Evolutionary conservation across 1,284 basidiomycete genomes (phyloP).

Genomic region (Pseudozyma sp.): DNA sequence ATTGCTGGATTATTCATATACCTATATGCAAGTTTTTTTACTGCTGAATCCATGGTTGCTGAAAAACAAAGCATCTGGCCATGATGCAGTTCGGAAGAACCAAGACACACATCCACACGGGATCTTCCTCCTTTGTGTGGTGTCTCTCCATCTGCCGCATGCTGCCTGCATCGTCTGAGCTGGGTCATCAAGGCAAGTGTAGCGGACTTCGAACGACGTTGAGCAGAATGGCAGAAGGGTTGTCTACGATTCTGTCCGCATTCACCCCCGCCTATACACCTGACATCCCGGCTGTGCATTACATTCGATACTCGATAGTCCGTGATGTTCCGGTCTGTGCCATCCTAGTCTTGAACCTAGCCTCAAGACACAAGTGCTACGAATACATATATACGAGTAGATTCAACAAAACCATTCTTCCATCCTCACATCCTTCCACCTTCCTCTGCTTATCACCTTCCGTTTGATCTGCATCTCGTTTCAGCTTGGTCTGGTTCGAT

Average conservation of each 20-base stretch:
- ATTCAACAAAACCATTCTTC: constrained; percentile 3
- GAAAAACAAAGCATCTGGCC: not conserved
- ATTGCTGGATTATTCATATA: too few species aligned
- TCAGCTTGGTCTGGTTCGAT: constrained; percentile 10
- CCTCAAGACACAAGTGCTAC: constrained; percentile 33
- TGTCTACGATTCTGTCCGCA: constrained; percentile 5
- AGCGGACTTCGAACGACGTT: too few species aligned
- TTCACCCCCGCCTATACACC: not conserved
- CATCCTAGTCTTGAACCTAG: not conserved
- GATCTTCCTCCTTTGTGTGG: not conserved
- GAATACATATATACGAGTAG: constrained; percentile 42
- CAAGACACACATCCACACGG: not conserved
- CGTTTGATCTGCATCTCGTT: not conserved
- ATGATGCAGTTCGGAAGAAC: not conserved
- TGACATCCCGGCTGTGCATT: too few species aligned
- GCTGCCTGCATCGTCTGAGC: constrained; percentile 1
- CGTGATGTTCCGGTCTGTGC: constrained; percentile 36
- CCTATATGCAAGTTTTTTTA: too few species aligned
- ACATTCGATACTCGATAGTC: constrained; percentile 1
- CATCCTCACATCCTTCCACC: constrained; percentile 6
- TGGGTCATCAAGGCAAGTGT: not conserved
- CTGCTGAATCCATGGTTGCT: too few species aligned
- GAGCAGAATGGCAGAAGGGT: too few species aligned
- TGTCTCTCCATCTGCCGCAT: not conserved
- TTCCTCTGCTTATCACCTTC: not conserved